Evolutionary conservation across 2,329 filamentous ascomycete genomes (phyloP).

Genomic region (Penicillium sp.): DNA sequence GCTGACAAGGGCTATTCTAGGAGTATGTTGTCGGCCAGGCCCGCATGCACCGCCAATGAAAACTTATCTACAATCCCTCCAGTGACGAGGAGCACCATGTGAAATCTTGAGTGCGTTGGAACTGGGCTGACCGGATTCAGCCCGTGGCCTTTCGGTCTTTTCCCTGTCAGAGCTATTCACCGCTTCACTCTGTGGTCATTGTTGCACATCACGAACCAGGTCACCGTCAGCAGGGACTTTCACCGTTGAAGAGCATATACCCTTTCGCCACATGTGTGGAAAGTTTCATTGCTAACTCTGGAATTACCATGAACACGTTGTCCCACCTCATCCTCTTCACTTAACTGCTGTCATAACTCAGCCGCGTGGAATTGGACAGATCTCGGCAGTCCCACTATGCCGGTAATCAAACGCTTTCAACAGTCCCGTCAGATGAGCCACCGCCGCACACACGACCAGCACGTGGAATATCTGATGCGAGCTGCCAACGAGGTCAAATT

Average conservation of each 20-base stretch:
- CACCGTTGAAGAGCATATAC: background rate
- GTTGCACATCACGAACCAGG: conserved; percentile 25
- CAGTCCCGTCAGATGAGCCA: conserved; percentile 78
- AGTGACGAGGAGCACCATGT: conserved; percentile 25
- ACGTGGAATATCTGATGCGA: conserved; percentile 97
- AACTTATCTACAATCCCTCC: conserved; percentile 4
- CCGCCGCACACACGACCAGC: conserved; percentile 79
- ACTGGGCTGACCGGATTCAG: conserved; percentile 26
- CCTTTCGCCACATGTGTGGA: conserved; percentile 6
- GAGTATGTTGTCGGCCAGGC: conserved; percentile 8
- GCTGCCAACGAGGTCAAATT: conserved; percentile 86
- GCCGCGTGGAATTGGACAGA: conserved; percentile 43
- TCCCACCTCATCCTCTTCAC: conserved; percentile 18
- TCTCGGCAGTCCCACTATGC: conserved; percentile 61
- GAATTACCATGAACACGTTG: conserved; percentile 23
- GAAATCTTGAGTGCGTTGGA: conserved; percentile 24
- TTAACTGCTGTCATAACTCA: conserved; percentile 14
- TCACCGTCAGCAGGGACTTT: conserved; percentile 23
- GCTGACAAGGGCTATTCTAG: conserved; percentile 9
- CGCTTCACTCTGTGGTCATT: conserved; percentile 19
- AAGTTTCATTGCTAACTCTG: conserved; percentile 22
- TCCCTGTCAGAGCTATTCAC: conserved; percentile 7
- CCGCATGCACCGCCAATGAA: conserved; percentile 14
- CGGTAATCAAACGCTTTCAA: conserved; percentile 83
- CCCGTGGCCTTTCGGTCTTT: conserved; percentile 4